Conservation (phyloP, 2,329 filamentous ascomycete genomes). For the Epicoccum nigrum region DNA sequence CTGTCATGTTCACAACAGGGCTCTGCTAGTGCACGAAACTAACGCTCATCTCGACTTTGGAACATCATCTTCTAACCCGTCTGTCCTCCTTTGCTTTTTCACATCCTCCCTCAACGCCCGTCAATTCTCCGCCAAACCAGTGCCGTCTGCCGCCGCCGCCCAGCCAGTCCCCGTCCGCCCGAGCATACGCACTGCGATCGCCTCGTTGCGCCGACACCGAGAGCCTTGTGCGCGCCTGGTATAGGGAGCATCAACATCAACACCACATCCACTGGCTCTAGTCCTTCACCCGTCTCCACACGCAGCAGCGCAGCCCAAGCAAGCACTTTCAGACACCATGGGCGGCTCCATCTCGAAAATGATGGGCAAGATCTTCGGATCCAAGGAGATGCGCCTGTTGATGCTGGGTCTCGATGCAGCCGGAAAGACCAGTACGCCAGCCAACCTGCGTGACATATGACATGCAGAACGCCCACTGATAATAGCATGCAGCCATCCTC, state of each 20-base stretch:
- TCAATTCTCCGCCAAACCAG: slow-evolving; percentile 4
- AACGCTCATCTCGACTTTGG: slow-evolving; percentile 13
- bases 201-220: slow-evolving; percentile 10
- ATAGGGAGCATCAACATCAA: slow-evolving; percentile 14
- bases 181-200: slow-evolving; percentile 3
- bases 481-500: slow-evolving; percentile 69
- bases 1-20: slow-evolving; percentile 1
- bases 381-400: slow-evolving; percentile 96
- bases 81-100: neutral
- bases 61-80: slow-evolving; percentile 7
- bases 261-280: slow-evolving; percentile 4
- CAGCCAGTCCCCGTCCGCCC: neutral
- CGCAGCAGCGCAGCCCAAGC: slow-evolving; percentile 2
- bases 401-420: slow-evolving; percentile 98
- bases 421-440: slow-evolving; percentile 80
- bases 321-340: slow-evolving; percentile 66
- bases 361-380: slow-evolving; percentile 99
- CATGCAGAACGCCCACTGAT: slow-evolving; percentile 20
- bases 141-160: slow-evolving; percentile 3
- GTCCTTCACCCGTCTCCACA: neutral
- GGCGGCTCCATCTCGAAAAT: slow-evolving; percentile 90
- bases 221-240: slow-evolving; percentile 3
- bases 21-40: slow-evolving; percentile 5
- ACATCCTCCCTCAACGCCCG: slow-evolving; percentile 6
- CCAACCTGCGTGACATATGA: neutral